Conservation (phyloP, 2,329 filamentous ascomycete genomes). For the Geosmithia putterillii region DNA sequence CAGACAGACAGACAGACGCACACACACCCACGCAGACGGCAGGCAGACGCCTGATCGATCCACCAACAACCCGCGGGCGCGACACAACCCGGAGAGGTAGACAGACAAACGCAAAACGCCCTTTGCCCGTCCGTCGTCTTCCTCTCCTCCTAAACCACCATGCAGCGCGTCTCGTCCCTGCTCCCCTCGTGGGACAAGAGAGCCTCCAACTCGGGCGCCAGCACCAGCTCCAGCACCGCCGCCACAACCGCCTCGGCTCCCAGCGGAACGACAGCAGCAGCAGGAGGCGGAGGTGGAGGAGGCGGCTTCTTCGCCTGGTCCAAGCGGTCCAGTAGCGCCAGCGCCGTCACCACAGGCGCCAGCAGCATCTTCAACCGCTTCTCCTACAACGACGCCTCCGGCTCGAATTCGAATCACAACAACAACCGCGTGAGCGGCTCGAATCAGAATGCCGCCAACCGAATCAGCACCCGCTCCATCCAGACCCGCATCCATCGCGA, state of each 20-base stretch:
- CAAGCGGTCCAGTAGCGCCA: slow-evolving; percentile 8
- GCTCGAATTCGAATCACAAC: slow-evolving; percentile 20
- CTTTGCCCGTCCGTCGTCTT: slow-evolving; percentile 15
- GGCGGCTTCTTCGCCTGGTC: slow-evolving; percentile 7
- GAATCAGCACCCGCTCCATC: slow-evolving; percentile 3
- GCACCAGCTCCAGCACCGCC: slow-evolving; percentile 15
- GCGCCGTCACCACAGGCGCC: slow-evolving; percentile 8
- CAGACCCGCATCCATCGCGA: slow-evolving; percentile 31
- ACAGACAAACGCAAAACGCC: too few species aligned
- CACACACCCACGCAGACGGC: too few species aligned
- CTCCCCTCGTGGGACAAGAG: slow-evolving; percentile 33
- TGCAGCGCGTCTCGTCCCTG: slow-evolving; percentile 31
- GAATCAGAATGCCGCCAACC: neutral
- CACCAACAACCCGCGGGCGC: too few species aligned
- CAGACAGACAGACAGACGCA: too few species aligned
- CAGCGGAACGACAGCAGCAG: neutral
- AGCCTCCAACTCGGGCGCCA: slow-evolving; percentile 18
- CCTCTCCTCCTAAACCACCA: slow-evolving; percentile 9
- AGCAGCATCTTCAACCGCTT: slow-evolving; percentile 5
- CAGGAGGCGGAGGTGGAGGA: neutral
- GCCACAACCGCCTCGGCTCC: slow-evolving; percentile 19
- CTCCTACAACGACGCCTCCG: slow-evolving; percentile 19
- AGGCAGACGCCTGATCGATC: too few species aligned
- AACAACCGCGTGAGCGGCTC: slow-evolving; percentile 7
- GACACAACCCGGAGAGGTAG: too few species aligned